phyloP scores from a whole-genome alignment of 768 basidiomycete species.

The Sporobolomyces pararoseus region DNA sequence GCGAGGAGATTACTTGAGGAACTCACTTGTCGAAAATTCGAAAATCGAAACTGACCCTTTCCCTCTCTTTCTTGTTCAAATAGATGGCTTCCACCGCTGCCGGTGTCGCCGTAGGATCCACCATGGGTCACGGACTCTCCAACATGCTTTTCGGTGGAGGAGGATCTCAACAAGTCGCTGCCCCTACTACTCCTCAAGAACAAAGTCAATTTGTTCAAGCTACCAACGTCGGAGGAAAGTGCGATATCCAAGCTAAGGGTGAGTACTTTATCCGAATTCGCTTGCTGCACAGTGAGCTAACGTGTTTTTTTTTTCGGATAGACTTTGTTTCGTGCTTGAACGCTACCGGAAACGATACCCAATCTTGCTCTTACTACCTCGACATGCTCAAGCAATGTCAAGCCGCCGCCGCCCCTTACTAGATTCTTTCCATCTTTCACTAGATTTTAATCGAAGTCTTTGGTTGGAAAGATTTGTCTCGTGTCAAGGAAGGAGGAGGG shows the following conservation, averaged over 20 bases:
- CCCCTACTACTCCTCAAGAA: conserved; percentile 55
- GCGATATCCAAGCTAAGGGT: conserved; percentile 80
- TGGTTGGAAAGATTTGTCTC: too few species aligned
- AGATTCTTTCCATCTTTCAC: background rate
- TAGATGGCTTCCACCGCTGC: conserved; percentile 59
- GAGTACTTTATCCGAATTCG: conserved; percentile 36
- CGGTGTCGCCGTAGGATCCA: conserved; percentile 80
- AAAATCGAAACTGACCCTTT: background rate
- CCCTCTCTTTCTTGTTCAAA: background rate
- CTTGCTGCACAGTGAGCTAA: background rate
- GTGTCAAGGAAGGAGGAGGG: background rate
- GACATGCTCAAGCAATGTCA: conserved; percentile 60
- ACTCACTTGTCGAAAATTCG: too few species aligned
- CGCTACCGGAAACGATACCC: conserved; percentile 63
- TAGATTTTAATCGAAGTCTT: too few species aligned
- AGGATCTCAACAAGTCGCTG: conserved; percentile 53
- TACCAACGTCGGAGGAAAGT: conserved; percentile 53
- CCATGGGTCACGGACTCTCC: conserved; percentile 84
- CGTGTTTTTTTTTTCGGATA: conserved; percentile 55
- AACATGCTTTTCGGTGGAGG: conserved; percentile 79
- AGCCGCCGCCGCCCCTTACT: conserved; percentile 44
- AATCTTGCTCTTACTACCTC: conserved; percentile 70
- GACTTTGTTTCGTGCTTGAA: conserved; percentile 83
- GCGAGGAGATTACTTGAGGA: too few species aligned
- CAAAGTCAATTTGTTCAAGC: conserved; percentile 51